Evolutionary conservation across 768 basidiomycete genomes (phyloP).

Genomic region (Mrakia frigida): DNA sequence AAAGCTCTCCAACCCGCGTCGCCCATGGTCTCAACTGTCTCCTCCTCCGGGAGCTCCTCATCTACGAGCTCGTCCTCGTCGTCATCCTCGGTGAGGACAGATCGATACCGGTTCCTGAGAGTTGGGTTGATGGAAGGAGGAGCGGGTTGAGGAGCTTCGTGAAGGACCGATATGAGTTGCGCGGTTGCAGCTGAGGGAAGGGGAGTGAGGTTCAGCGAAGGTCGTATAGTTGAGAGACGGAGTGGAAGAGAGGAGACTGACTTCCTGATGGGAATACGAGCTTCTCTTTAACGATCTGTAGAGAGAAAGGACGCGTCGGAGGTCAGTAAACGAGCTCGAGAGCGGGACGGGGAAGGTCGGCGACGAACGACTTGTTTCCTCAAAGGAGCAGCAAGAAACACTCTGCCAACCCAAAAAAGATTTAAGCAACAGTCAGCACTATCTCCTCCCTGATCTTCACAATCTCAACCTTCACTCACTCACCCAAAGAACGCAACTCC

Average conservation of each 20-base stretch:
- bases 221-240: not conserved
- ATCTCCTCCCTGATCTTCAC: too few relatives aligned
- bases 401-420: too few relatives aligned
- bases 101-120: conserved; percentile 34
- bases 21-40: conserved; percentile 40
- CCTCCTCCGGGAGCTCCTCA: conserved; percentile 23
- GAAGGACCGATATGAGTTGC: conserved; percentile 85
- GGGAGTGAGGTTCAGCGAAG: not conserved
- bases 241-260: conserved; percentile 31
- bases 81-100: conserved; percentile 30
- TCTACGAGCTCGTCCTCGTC: not conserved
- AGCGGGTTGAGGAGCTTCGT: conserved; percentile 65
- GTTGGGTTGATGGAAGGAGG: conserved; percentile 41
- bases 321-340: not conserved
- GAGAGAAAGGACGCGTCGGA: conserved; percentile 17
- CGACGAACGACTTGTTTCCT: too few relatives aligned
- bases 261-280: conserved; percentile 88
- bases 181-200: conserved; percentile 65
- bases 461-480: conserved; percentile 17
- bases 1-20: conserved; percentile 72
- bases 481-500: conserved; percentile 92
- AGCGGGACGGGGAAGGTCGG: too few relatives aligned
- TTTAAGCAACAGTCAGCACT: too few relatives aligned
- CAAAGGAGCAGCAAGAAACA: too few relatives aligned
- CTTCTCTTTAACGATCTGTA: conserved; percentile 71